phyloP scores from a whole-genome alignment of 2,329 filamentous ascomycete genomes.

The Cladosporium halotolerans region DNA sequence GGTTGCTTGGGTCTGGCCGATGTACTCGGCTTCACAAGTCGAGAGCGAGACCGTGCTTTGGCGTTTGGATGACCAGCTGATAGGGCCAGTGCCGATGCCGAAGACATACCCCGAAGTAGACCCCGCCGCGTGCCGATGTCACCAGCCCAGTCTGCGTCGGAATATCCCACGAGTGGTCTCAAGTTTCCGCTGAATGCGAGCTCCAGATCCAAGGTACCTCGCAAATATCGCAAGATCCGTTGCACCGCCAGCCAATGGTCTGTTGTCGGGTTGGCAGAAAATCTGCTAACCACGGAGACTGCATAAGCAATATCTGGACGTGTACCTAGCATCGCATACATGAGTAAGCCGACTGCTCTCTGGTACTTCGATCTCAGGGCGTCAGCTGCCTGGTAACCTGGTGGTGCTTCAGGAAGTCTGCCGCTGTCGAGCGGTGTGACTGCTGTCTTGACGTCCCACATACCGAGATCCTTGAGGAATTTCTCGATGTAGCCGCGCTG shows the following conservation, averaged over 20 bases:
- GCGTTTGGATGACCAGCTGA: constrained; percentile 20
- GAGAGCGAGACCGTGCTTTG: constrained; percentile 18
- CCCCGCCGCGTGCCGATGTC: constrained; percentile 14
- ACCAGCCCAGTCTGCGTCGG: constrained; percentile 19
- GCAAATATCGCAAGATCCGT: constrained; percentile 13
- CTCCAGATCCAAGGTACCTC: constrained; percentile 8
- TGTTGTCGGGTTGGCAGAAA: constrained; percentile 13
- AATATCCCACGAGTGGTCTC: constrained; percentile 15
- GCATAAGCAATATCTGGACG: no score
- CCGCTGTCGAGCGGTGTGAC: constrained; percentile 15
- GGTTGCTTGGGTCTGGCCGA: constrained; percentile 17
- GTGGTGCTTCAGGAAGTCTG: not conserved
- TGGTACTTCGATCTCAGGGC: constrained; percentile 9
- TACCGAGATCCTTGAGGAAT: constrained; percentile 14
- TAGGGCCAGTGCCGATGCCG: constrained; percentile 15
- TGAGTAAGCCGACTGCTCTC: constrained; percentile 16
- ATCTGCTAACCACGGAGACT: constrained; percentile 16
- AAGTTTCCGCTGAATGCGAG: constrained; percentile 13
- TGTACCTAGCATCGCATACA: no score
- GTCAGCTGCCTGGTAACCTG: not conserved
- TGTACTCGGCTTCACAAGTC: constrained; percentile 22
- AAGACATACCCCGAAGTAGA: constrained; percentile 22
- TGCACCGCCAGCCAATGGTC: constrained; percentile 13
- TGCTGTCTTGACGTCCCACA: constrained; percentile 8
- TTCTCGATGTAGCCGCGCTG: constrained; percentile 23